Conservation (phyloP, 2,329 filamentous ascomycete species). For the Pezicula carpinea region DNA sequence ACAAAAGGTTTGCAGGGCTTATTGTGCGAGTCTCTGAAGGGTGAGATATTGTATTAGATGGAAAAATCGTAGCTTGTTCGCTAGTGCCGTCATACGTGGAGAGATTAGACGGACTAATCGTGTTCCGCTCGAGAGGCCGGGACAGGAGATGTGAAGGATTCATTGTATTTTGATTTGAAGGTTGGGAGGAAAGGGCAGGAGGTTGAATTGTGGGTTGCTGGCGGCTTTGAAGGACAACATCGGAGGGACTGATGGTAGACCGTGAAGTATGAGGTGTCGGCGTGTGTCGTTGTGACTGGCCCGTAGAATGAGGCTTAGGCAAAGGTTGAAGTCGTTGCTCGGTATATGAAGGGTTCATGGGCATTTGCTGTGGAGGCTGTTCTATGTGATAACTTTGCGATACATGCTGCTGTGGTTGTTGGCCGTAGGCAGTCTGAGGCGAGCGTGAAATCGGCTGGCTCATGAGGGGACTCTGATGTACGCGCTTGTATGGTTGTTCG, state of each 20-base stretch:
- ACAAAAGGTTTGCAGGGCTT: neutral
- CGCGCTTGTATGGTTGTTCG: neutral
- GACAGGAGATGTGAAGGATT: neutral
- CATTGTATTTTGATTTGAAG: neutral
- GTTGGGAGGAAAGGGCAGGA: neutral
- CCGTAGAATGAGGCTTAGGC: too few relatives aligned
- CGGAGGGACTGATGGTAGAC: neutral
- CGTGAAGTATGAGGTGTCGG: too few relatives aligned
- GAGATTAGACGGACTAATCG: neutral
- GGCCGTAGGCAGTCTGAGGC: neutral
- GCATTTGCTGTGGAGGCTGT: neutral
- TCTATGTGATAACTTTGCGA: too few relatives aligned
- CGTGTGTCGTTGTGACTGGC: too few relatives aligned
- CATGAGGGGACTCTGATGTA: neutral
- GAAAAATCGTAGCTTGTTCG: too few relatives aligned
- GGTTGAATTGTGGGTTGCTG: neutral
- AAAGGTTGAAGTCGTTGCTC: neutral
- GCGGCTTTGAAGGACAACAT: neutral
- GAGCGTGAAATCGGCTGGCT: neutral
- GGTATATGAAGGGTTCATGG: neutral
- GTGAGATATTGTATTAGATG: too few relatives aligned
- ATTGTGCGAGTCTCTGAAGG: too few relatives aligned
- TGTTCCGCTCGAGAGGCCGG: neutral
- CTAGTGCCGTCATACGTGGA: too few relatives aligned
- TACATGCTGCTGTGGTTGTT: neutral